phyloP scores from a whole-genome alignment of 2,329 filamentous ascomycete genomes.

The Microcyclospora pomicola region DNA sequence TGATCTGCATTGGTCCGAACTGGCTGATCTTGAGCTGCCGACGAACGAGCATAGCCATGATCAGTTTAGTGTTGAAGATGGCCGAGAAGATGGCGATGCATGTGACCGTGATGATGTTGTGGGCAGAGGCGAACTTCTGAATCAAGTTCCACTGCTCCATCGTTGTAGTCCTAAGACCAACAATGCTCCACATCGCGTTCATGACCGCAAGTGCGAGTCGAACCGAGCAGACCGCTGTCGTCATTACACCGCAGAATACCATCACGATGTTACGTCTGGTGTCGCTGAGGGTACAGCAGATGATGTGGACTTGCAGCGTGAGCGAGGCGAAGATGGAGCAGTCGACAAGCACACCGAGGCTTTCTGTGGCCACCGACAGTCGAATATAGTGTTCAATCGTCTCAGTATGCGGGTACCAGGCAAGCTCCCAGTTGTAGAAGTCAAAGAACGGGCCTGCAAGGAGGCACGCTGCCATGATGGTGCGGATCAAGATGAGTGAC shows the following conservation, averaged over 20 bases:
- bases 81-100: constrained; percentile 49
- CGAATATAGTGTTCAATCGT: constrained; percentile 5
- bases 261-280: constrained; percentile 34
- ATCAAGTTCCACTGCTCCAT: constrained; percentile 8
- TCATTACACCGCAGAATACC: constrained; percentile 34
- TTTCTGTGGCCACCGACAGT: constrained; percentile 32
- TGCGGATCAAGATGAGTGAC: constrained; percentile 45
- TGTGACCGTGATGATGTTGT: constrained; percentile 39
- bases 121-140: constrained; percentile 29
- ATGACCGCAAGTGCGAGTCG: constrained; percentile 40
- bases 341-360: constrained; percentile 40
- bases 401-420: constrained; percentile 13
- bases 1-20: constrained; percentile 51
- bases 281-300: constrained; percentile 38
- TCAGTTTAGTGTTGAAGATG: constrained; percentile 50
- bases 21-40: constrained; percentile 43
- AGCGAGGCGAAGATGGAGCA: constrained; percentile 45
- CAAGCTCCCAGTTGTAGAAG: constrained; percentile 26
- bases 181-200: constrained; percentile 24
- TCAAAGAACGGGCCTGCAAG: constrained; percentile 48
- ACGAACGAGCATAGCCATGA: constrained; percentile 42
- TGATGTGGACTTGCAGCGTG: constrained; percentile 48
- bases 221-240: constrained; percentile 38
- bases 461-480: constrained; percentile 43
- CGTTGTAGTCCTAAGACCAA: constrained; percentile 6